A percentile compares a stretch with the other conserved stretches of the same genome.
phyloP scores from a whole-genome alignment of 768 basidiomycete genomes.

The Nevesoporus exiguus region DNA sequence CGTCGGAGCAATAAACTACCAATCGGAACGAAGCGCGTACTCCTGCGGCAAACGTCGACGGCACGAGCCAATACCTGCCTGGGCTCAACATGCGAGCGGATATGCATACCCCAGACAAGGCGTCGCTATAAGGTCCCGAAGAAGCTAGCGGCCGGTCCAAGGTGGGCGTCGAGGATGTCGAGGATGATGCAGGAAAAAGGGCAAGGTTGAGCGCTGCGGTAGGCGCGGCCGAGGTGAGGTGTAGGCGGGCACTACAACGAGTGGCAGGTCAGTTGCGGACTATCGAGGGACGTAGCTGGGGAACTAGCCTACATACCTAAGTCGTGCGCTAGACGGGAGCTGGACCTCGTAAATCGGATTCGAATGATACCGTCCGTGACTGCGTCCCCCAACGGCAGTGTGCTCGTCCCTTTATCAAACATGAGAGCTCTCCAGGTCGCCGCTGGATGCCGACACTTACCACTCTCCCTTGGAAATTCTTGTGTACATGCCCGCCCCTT shows the following conservation, averaged over 20 bases:
- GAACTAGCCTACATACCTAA: conserved; percentile 63
- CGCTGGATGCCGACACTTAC: conserved; percentile 39
- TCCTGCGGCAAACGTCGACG: conserved; percentile 69
- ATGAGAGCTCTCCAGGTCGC: neutral
- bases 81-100: conserved; percentile 44
- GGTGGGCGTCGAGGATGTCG: conserved; percentile 3
- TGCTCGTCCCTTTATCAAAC: conserved; percentile 44
- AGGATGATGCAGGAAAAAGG: conserved; percentile 40
- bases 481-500: conserved; percentile 89
- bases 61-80: conserved; percentile 71
- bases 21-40: conserved; percentile 55
- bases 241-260: conserved; percentile 62
- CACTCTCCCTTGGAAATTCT: conserved; percentile 70
- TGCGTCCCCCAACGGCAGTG: conserved; percentile 68
- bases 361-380: conserved; percentile 54
- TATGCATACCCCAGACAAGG: conserved; percentile 66
- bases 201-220: conserved; percentile 57
- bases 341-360: conserved; percentile 71
- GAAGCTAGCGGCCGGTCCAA: conserved; percentile 51
- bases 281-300: too few relatives aligned
- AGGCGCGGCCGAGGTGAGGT: conserved; percentile 45
- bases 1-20: conserved; percentile 52
- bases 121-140: conserved; percentile 79
- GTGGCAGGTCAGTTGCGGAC: too few relatives aligned
- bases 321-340: conserved; percentile 47